Conservation (phyloP, 108 stramenopile genomes). For the Nitzschia sp. region DNA sequence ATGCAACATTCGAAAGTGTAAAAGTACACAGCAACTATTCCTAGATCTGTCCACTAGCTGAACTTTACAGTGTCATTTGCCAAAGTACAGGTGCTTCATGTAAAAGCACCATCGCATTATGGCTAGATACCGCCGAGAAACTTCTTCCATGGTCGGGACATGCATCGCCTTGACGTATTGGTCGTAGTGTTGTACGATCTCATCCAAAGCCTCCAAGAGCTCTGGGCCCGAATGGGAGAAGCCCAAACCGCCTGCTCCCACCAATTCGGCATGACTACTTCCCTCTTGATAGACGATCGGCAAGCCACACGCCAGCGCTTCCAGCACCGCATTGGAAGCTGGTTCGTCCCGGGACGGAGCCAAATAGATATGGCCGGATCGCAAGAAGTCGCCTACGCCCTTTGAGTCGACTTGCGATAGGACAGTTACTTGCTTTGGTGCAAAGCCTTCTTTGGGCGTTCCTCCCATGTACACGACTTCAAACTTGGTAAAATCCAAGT, state of each 20-base stretch:
- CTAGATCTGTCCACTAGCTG: too few species aligned
- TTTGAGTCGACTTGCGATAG: neutral
- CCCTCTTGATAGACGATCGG: slow-evolving; percentile 24
- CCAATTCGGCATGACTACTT: slow-evolving; percentile 28
- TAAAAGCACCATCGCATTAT: slow-evolving; percentile 32
- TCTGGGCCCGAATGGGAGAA: neutral
- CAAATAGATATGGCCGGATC: slow-evolving; percentile 22
- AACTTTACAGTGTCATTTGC: too few species aligned
- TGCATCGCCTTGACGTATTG: neutral
- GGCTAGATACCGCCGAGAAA: slow-evolving; percentile 8
- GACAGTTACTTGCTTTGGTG: neutral
- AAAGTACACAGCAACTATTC: neutral
- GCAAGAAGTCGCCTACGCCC: slow-evolving; percentile 18
- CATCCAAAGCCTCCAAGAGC: slow-evolving; percentile 5
- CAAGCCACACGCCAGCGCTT: slow-evolving; percentile 27
- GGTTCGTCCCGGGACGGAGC: slow-evolving; percentile 24
- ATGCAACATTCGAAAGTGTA: neutral
- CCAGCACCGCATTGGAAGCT: slow-evolving; percentile 29
- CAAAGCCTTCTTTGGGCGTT: neutral
- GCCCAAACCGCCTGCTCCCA: slow-evolving; percentile 11
- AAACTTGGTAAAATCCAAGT: slow-evolving; percentile 9
- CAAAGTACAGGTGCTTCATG: slow-evolving; percentile 20
- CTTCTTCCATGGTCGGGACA: slow-evolving; percentile 9
- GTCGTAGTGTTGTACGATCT: slow-evolving; percentile 1
- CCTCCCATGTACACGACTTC: slow-evolving; percentile 28